Percentiles rank a stretch among this genome's conserved stretches.
phyloP scores from a whole-genome alignment of 2,329 filamentous ascomycete species.

The Lecanicillium sp. region DNA sequence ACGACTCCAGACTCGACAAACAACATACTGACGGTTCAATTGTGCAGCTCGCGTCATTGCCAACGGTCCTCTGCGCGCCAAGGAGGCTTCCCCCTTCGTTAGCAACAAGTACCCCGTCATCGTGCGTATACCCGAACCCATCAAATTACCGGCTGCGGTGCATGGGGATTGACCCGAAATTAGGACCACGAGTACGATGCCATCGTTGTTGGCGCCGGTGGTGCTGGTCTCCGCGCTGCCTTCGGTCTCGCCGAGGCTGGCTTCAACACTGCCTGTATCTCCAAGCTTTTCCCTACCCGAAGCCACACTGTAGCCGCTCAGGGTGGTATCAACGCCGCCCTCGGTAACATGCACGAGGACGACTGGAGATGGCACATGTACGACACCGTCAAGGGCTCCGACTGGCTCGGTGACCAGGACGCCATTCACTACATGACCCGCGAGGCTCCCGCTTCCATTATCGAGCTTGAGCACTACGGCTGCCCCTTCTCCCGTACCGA shows the following conservation, averaged over 20 bases:
- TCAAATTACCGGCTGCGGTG: neutral
- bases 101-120: constrained; percentile 92
- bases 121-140: constrained; percentile 45
- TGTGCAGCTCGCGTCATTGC: constrained; percentile 74
- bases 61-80: constrained; percentile 79
- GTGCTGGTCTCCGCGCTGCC: constrained; percentile 73
- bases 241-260: constrained; percentile 83
- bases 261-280: constrained; percentile 85
- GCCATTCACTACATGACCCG: constrained; percentile 98
- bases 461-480: constrained; percentile 95
- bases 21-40: neutral
- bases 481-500: constrained; percentile 96
- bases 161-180: neutral
- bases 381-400: constrained; percentile 94
- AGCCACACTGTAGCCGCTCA: constrained; percentile 77
- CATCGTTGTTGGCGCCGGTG: constrained; percentile 82
- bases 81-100: constrained; percentile 83
- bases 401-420: constrained; percentile 96
- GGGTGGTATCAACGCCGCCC: constrained; percentile 81
- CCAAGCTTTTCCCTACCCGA: constrained; percentile 80
- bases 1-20: neutral
- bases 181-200: constrained; percentile 98
- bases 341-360: constrained; percentile 96
- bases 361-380: constrained; percentile 99
- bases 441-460: constrained; percentile 84